Base-by-base conservation (phyloP, 139 green algal species). In the Bryopsis sp. region DNA sequence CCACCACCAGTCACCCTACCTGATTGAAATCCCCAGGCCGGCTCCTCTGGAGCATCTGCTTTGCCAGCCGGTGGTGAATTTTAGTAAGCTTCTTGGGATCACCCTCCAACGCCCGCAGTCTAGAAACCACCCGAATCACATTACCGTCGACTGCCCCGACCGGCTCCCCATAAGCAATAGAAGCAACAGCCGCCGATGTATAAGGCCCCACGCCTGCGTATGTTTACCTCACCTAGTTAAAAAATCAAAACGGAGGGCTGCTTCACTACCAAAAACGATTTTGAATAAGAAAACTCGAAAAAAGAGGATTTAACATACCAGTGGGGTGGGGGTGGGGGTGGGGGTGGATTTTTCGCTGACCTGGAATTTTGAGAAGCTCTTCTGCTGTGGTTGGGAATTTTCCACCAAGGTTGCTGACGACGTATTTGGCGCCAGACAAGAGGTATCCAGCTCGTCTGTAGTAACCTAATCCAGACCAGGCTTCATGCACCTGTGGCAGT, bases 401-500 rank as follows among this genome's bases (percentile, higher is more conserved):
- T 8, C 92, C 92, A 0, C 67, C 78, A 7, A 87, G 72, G 22
- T 89, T 35, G 0, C 73, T 29, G 33, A 85, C 34, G 11, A 98
- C 79, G 72, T 92, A 79, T 65, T 88, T 77, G 5, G 93, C 93
- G 0, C 93, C 93, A 11, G 97, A 81, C 39, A 95, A 81, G 39
- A 98, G 79, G 73, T 90, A 96, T 0, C 80, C 61, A 0, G 93
- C 92, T n/a, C 62, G 71, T n/a, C 92, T 77, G 86, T 98, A 98
- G 78, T 98, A 98, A 0, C 93, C 93, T 63, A 98, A 77, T 2
- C 93, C 93, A 1, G 93, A 88, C 93, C 93, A 98, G 48, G 89
- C 39, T 11, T 88, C 72, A 68, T 95, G 95, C 22, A 98, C 92
- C 46, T 93, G 71, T n/a, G n/a, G n/a, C n/a, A n/a, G n/a, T n/a